Base-by-base conservation (phyloP, 164 flowering plant genomes). In the Berberis vulgaris region DNA sequence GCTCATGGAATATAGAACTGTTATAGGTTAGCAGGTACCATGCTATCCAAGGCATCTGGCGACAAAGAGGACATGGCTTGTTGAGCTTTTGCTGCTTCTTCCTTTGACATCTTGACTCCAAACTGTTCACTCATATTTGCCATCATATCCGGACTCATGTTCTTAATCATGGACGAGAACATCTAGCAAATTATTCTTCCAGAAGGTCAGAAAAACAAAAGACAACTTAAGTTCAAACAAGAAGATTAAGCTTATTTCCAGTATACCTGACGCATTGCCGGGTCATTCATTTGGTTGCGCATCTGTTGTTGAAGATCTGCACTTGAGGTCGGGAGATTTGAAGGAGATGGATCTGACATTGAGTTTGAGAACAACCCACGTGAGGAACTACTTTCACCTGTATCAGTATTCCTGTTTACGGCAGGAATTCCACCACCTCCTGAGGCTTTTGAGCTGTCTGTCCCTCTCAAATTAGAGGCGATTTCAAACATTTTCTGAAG, bases 111-210 rank as follows among this genome's bases (percentile, higher is more conserved):
- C 68, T 95, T 91, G 13, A 88, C 38, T 39, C 97, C 99, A 76
- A 91, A 89, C 68, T 86, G 96, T 73, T 91, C 89, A 45, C 97
- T 71, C 99, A 95, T 89, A 82, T 70, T 87, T 63, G 97, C 83
- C 96, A 95, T 87, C 96, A 84, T 85, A 2, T 95, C 97, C 44
- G 97, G 99, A 77, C 74, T 91, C 88, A 94, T 87, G 67, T 85
- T 94, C 72, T 87, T 84, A 9, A 95, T 74, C 97, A 95, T 86
- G 63, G 94, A 84, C 43, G 90, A 61, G 63, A 86, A 79, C 97
- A 95, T 87, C 99, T 94, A 83, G 70, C 65, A 68, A 71, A 56
- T 52, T 45, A 63, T 45, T 65, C 7, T 53, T 61, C 41, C 10
- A 65, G 43, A 54, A 45, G 57, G 57, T 49, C 60, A 10, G 54